These are phyloP conservation scores for Triangularia verruculosa DNA, from an alignment of 2,329 filamentous ascomycete genomes.

Conservation along the genomic window DNA sequence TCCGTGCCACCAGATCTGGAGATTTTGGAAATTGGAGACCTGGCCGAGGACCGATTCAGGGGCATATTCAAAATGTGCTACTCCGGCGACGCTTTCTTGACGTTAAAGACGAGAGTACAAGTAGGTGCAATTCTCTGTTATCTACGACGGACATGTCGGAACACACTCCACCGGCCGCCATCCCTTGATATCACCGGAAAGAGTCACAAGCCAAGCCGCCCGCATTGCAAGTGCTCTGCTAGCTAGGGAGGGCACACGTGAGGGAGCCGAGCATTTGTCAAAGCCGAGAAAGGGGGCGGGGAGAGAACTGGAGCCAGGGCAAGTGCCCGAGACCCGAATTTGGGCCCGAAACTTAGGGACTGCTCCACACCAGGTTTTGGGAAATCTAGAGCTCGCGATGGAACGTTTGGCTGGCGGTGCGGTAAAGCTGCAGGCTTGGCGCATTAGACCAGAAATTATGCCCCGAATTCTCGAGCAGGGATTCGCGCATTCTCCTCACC, in stretches of 20 bases:
- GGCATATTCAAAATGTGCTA: conserved; percentile 99
- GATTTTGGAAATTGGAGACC: conserved; percentile 94
- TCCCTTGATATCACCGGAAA: neutral
- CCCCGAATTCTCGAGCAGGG: conserved; percentile 34
- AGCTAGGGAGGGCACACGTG: neutral
- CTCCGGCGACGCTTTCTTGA: conserved; percentile 90
- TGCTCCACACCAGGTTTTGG: neutral
- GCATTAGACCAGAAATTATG: conserved; percentile 38
- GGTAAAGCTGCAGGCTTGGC: conserved; percentile 22
- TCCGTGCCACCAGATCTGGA: conserved; percentile 92
- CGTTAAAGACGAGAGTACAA: conserved; percentile 92
- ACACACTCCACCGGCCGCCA: neutral
- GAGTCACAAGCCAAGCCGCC: neutral
- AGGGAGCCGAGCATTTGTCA: neutral
- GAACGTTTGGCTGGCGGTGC: neutral
- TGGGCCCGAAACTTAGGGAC: neutral
- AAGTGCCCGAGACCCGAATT: neutral
- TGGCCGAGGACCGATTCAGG: conserved; percentile 93
- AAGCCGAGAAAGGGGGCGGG: neutral
- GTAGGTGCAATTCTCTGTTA: conserved; percentile 46
- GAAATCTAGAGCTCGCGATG: neutral
- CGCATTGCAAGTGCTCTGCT: neutral
- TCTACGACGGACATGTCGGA: neutral
- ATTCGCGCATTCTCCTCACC: conserved; percentile 30
- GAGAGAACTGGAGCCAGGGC: neutral